phyloP scores from a whole-genome alignment of 805 yeast species.

The Yamadazyma phyllophila region DNA sequence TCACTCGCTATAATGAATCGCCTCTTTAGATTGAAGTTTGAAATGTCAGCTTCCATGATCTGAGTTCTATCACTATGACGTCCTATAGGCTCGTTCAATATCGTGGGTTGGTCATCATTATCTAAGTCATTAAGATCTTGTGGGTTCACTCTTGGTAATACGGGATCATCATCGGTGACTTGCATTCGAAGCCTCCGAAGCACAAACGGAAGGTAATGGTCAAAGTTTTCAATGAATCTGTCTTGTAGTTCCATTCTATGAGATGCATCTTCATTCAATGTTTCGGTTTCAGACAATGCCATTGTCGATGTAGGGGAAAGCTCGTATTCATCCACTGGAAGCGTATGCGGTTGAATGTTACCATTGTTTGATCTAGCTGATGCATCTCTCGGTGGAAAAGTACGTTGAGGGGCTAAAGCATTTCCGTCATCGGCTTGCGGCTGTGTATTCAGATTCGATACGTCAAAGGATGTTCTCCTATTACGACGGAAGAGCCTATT shows the following conservation, averaged over 20 bases:
- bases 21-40: constrained; percentile 27
- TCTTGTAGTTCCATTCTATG: constrained; percentile 35
- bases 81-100: constrained; percentile 17
- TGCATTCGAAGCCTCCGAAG: constrained; percentile 27
- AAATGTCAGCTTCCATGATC: constrained; percentile 21
- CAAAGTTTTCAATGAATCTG: constrained; percentile 36
- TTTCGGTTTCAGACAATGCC: constrained; percentile 36
- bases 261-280: constrained; percentile 22
- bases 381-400: background rate
- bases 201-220: constrained; percentile 37
- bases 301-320: constrained; percentile 11
- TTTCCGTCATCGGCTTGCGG: background rate
- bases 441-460: too few species aligned
- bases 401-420: background rate
- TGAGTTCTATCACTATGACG: constrained; percentile 4
- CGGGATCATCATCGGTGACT: constrained; percentile 5
- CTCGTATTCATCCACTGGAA: constrained; percentile 8
- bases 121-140: background rate
- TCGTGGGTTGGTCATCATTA: constrained; percentile 22
- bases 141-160: background rate
- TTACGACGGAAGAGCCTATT: constrained; percentile 4
- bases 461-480: background rate
- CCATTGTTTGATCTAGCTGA: background rate
- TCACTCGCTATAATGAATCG: constrained; percentile 31
- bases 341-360: background rate